phyloP scores from a whole-genome alignment of 2,329 filamentous ascomycete species.

The Mycosphaerelloides madeirae region DNA sequence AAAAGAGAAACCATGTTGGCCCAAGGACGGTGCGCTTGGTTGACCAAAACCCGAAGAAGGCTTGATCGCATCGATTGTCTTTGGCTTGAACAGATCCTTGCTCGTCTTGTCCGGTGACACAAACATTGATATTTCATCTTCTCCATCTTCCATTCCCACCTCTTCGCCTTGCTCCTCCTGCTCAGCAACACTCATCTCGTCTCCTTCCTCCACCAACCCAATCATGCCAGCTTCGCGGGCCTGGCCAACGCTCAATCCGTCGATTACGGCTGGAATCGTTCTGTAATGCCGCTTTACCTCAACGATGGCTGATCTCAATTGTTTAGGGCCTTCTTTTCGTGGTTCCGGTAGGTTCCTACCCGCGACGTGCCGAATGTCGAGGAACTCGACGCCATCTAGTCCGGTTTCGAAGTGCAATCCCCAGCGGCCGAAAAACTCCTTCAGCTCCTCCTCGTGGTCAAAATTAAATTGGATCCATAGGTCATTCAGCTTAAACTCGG shows the following conservation, averaged over 20 bases:
- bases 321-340: slow-evolving; percentile 33
- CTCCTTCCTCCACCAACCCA: slow-evolving; percentile 37
- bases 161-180: slow-evolving; percentile 20
- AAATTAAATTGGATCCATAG: slow-evolving; percentile 52
- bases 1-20: slow-evolving; percentile 4
- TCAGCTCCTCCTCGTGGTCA: slow-evolving; percentile 51
- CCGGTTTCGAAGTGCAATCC: slow-evolving; percentile 48
- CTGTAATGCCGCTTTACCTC: slow-evolving; percentile 56
- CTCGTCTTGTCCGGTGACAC: slow-evolving; percentile 24
- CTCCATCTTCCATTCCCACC: slow-evolving; percentile 6
- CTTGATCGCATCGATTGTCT: no score
- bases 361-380: slow-evolving; percentile 50
- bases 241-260: slow-evolving; percentile 51
- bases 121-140: slow-evolving; percentile 38
- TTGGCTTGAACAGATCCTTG: neutral
- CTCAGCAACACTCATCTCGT: slow-evolving; percentile 31
- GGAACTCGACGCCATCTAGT: slow-evolving; percentile 37
- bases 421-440: slow-evolving; percentile 51
- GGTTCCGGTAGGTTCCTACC: slow-evolving; percentile 30
- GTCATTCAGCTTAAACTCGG: slow-evolving; percentile 54
- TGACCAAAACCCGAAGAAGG: slow-evolving; percentile 11
- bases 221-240: slow-evolving; percentile 49
- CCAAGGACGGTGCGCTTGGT: neutral
- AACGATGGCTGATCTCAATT: slow-evolving; percentile 43
- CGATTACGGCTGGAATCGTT: slow-evolving; percentile 53